phyloP scores from a whole-genome alignment of 306 rosid species.

The Quercus alba region DNA sequence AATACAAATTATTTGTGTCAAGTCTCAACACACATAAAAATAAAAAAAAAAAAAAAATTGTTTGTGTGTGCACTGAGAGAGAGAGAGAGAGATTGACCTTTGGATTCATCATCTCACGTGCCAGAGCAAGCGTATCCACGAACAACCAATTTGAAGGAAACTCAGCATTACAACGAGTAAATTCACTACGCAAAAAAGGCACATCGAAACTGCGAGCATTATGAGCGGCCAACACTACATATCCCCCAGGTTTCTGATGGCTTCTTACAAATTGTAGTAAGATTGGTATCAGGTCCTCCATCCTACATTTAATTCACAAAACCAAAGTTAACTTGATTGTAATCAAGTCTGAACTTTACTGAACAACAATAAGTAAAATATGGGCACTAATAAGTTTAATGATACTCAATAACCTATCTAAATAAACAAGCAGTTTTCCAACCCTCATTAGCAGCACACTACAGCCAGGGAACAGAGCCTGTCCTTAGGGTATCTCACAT shows the following conservation, averaged over 20 bases:
- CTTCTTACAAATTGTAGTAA: constrained; percentile 58
- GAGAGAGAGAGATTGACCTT: constrained; percentile 40
- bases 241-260: constrained; percentile 73
- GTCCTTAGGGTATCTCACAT: background rate
- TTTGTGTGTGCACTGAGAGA: background rate
- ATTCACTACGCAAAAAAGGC: constrained; percentile 69
- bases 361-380: background rate
- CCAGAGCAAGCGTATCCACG: constrained; percentile 56
- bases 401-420: background rate
- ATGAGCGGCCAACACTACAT: constrained; percentile 66
- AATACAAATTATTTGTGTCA: background rate
- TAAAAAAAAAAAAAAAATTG: no score
- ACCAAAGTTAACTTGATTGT: constrained; percentile 8
- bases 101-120: constrained; percentile 54
- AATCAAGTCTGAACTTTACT: background rate
- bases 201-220: constrained; percentile 80
- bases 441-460: background rate
- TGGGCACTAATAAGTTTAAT: background rate
- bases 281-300: constrained; percentile 74
- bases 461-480: background rate
- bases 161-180: constrained; percentile 49
- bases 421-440: background rate
- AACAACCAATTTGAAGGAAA: constrained; percentile 74
- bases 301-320: constrained; percentile 46
- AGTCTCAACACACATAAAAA: background rate